Evolutionary conservation across 1,139 yeast species (phyloP).

Genomic region (Candida sp.): DNA sequence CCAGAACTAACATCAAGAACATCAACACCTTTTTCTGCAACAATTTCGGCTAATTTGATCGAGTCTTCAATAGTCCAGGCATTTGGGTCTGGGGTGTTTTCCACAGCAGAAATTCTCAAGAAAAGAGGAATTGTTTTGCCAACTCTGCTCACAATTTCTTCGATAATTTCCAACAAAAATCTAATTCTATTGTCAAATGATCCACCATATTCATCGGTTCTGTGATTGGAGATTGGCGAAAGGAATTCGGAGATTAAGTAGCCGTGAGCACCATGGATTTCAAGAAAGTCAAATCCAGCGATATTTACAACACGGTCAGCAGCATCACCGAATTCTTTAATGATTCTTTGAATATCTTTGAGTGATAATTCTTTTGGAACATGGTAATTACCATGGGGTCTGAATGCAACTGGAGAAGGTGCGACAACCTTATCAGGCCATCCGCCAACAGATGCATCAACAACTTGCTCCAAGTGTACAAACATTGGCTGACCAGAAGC

Average conservation of each 20-base stretch:
- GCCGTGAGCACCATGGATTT: conserved; percentile 53
- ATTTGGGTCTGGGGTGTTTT: conserved; percentile 26
- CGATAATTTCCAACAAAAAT: conserved; percentile 55
- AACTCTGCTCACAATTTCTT: conserved; percentile 32
- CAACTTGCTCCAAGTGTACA: conserved; percentile 25
- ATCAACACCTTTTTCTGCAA: conserved; percentile 44
- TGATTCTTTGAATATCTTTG: conserved; percentile 30
- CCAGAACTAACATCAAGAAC: conserved; percentile 56
- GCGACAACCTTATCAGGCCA: conserved; percentile 41
- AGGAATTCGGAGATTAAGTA: conserved; percentile 41
- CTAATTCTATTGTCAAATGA: conserved; percentile 62
- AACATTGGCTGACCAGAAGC: conserved; percentile 32
- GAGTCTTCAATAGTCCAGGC: conserved; percentile 49
- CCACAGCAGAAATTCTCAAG: conserved; percentile 42
- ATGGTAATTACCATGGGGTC: conserved; percentile 23
- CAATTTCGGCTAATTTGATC: conserved; percentile 30
- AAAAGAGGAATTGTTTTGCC: conserved; percentile 35
- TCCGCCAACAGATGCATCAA: conserved; percentile 27
- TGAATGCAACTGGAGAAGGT: conserved; percentile 39
- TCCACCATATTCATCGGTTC: conserved; percentile 56
- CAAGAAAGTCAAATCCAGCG: conserved; percentile 45
- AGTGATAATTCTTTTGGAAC: conserved; percentile 28
- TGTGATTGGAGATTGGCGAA: conserved; percentile 31
- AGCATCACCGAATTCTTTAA: conserved; percentile 36
- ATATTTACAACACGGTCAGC: conserved; percentile 44